These are phyloP conservation scores for Phytophthora pisi DNA, from an alignment of 352 stramenopile genomes.

Conservation along the genomic window DNA sequence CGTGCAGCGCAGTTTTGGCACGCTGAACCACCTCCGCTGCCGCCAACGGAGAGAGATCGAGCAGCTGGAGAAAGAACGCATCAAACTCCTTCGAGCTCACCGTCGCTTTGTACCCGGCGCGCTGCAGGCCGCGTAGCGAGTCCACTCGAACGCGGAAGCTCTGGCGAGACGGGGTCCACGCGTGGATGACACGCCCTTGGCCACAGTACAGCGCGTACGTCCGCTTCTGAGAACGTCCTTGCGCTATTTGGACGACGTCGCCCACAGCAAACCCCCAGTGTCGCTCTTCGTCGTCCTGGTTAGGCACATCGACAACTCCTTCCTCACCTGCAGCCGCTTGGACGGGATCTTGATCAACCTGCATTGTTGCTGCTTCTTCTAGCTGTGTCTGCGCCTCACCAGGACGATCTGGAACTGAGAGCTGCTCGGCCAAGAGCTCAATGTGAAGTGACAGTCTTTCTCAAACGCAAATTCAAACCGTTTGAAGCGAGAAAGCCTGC, in stretches of 20 bases:
- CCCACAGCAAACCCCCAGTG: constrained; percentile 24
- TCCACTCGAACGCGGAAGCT: constrained; percentile 49
- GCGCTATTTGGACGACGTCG: constrained; percentile 39
- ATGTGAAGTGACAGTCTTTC: background rate
- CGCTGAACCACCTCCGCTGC: constrained; percentile 26
- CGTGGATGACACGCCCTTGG: constrained; percentile 45
- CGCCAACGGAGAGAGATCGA: constrained; percentile 26
- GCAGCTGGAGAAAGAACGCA: constrained; percentile 30
- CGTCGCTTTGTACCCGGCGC: constrained; percentile 22
- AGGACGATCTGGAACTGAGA: constrained; percentile 13
- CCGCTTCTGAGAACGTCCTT: constrained; percentile 4
- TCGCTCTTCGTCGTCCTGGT: constrained; percentile 10
- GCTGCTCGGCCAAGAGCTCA: background rate
- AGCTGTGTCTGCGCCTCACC: background rate
- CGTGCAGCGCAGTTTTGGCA: constrained; percentile 36
- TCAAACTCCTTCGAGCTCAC: constrained; percentile 31
- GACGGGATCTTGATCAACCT: background rate
- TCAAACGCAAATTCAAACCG: background rate
- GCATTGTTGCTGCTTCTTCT: constrained; percentile 7
- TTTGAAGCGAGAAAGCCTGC: background rate
- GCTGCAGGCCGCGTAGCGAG: constrained; percentile 35
- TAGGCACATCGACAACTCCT: background rate
- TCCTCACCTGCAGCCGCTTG: background rate
- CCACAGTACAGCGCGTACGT: constrained; percentile 47
- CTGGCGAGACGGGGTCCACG: constrained; percentile 41